A percentile compares a stretch with the other conserved stretches of the same genome.
These are phyloP conservation scores for Chaetomiaceae sp. DNA, from an alignment of 2,329 filamentous ascomycete species.

Conservation along the genomic window DNA sequence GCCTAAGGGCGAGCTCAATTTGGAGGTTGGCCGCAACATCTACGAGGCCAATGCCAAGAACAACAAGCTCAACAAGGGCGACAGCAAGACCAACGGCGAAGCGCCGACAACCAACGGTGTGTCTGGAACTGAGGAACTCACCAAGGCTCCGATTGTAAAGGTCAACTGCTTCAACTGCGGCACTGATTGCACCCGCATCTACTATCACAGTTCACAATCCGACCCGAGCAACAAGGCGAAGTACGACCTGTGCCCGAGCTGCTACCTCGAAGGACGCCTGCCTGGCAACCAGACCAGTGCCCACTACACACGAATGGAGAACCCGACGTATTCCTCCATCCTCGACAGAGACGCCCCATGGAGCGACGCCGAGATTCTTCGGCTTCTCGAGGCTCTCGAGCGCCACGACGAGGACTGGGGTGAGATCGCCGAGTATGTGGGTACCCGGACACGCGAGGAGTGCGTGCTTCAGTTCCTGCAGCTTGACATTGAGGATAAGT, in stretches of 20 bases:
- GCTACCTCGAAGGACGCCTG: slow-evolving; percentile 79
- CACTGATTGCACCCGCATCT: slow-evolving; percentile 72
- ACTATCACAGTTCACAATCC: slow-evolving; percentile 55
- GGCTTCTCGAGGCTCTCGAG: slow-evolving; percentile 86
- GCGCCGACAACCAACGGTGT: slow-evolving; percentile 62
- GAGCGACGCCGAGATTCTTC: slow-evolving; percentile 85
- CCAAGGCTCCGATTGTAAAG: slow-evolving; percentile 63
- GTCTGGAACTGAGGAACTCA: slow-evolving; percentile 52
- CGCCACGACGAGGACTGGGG: slow-evolving; percentile 95
- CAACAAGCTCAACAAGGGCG: slow-evolving; percentile 63
- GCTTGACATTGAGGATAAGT: slow-evolving; percentile 96
- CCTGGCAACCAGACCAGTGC: slow-evolving; percentile 72
- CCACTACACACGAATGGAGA: slow-evolving; percentile 86
- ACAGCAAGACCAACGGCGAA: slow-evolving; percentile 78
- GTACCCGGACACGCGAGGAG: slow-evolving; percentile 86
- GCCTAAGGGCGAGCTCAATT: slow-evolving; percentile 76
- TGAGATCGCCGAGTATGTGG: slow-evolving; percentile 85
- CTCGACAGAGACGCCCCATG: slow-evolving; percentile 82
- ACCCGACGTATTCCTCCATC: slow-evolving; percentile 74
- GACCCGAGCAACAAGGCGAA: slow-evolving; percentile 63
- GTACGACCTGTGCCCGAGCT: slow-evolving; percentile 87
- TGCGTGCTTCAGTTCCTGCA: slow-evolving; percentile 96
- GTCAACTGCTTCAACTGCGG: slow-evolving; percentile 88
- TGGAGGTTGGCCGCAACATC: slow-evolving; percentile 91
- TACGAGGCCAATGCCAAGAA: slow-evolving; percentile 88